Base-by-base conservation (phyloP, 768 basidiomycete species). In the Tylopilus subfusipes region DNA sequence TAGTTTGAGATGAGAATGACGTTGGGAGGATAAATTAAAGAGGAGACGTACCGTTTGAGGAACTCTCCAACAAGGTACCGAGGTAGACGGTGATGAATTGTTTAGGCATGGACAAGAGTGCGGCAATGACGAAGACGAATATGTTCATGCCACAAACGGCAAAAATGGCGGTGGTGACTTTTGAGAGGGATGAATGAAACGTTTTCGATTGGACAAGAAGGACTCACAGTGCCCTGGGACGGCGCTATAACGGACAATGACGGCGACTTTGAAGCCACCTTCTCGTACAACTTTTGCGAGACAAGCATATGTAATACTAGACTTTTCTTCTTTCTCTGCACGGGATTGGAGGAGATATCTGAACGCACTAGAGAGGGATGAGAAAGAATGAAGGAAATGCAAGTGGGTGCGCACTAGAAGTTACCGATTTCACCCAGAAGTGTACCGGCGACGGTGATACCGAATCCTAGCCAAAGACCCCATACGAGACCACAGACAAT, bases 51-150 rank as follows among this genome's bases (percentile, higher is more conserved):
- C 68, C 72, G 7, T 61, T 69, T 4, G 78, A 74, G 22, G 80
- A 22, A 22, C 24, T 73, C 58, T 87, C 82, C n/a, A 91, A 68
- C 27, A 89, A 76, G 29, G 90, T 91, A 33, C 93, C 93, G 16
- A 95, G 79, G 65, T 97, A 97, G 13, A 97, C 94, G 9, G 88
- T 90, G 60, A 93, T 81, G 62, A 97, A 86, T 68, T 97, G 93
- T 66, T 95, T 95, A 8, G 93, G 93, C 65, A 93, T 71, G 19
- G 91, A 90, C 18, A 94, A 73, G 60, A 93, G 72, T 5, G 93
- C 88, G 22, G 94, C 93, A 8, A 90, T 56, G 48, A 82, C 75
- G 70, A 95, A 97, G 27, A 84, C 77, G 62, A 84, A 73, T 58
- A 94, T 85, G 54, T 76, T 75, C 87, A 96, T 92, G 34, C 94